Evolutionary conservation across 495 filamentous ascomycete genomes (phyloP).

Genomic region (Sordaria brevicollis): DNA sequence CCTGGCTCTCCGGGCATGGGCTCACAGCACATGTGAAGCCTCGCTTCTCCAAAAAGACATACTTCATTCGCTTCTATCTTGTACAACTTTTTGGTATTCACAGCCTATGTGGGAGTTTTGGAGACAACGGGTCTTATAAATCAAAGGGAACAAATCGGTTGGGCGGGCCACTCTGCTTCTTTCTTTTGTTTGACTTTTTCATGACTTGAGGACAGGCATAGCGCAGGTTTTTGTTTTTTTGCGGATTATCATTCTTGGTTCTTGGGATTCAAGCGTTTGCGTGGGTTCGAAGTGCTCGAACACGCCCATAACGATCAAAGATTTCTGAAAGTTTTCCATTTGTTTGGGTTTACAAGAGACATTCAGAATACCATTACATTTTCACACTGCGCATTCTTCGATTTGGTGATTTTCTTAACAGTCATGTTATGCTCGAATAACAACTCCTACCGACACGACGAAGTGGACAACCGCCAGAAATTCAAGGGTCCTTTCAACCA

Average conservation of each 20-base stretch:
- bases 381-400: neutral
- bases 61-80: neutral
- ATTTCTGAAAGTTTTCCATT: neutral
- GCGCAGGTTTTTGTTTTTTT: slow-evolving; percentile 5
- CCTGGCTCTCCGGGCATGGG: slow-evolving; percentile 49
- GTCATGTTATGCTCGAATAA: neutral
- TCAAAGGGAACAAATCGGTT: neutral
- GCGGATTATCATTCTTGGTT: neutral
- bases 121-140: neutral
- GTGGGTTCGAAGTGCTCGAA: slow-evolving; percentile 13
- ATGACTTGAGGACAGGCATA: neutral
- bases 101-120: neutral
- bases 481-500: neutral
- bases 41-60: neutral
- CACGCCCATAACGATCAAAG: slow-evolving; percentile 1
- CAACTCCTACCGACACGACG: neutral
- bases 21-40: slow-evolving; percentile 18
- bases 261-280: neutral
- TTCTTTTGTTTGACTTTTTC: neutral
- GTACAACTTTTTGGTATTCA: neutral
- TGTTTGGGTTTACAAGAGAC: neutral
- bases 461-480: neutral
- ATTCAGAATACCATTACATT: neutral
- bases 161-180: neutral
- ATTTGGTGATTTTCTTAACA: neutral